Conservation (phyloP, 2,329 filamentous ascomycete genomes). For the Microdochium bolleyi region DNA sequence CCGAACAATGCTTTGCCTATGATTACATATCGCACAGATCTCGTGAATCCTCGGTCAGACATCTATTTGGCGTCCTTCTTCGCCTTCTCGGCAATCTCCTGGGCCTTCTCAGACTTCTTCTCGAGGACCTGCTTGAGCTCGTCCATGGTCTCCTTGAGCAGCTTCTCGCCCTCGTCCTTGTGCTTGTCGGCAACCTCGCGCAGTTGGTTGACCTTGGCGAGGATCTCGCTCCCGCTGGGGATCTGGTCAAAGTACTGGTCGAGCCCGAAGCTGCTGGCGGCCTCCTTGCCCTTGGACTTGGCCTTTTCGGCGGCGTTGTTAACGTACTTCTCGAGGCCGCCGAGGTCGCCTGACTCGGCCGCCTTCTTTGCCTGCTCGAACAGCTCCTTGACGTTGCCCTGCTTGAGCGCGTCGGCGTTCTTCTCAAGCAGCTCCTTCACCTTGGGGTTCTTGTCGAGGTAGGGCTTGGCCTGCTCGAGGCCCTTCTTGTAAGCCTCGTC, state of each 20-base stretch:
- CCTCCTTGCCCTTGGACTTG: conserved; percentile 38
- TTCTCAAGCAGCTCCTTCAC: conserved; percentile 65
- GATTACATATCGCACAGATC: background rate
- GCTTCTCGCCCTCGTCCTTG: conserved; percentile 59
- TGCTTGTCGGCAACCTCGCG: conserved; percentile 59
- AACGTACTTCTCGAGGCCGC: conserved; percentile 53
- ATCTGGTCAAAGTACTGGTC: conserved; percentile 59
- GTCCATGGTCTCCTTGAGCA: conserved; percentile 60
- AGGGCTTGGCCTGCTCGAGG: conserved; percentile 61
- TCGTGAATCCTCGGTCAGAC: too few species aligned
- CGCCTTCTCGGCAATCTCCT: conserved; percentile 50
- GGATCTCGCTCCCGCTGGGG: conserved; percentile 54
- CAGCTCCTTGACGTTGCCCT: conserved; percentile 56
- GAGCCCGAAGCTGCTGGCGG: conserved; percentile 34
- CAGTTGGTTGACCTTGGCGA: conserved; percentile 58
- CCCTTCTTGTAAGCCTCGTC: conserved; percentile 68
- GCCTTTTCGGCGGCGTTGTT: conserved; percentile 50
- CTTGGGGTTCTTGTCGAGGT: conserved; percentile 69
- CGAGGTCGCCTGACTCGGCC: conserved; percentile 51
- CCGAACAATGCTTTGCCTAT: background rate
- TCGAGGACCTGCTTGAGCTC: conserved; percentile 59
- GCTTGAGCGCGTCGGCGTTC: conserved; percentile 60
- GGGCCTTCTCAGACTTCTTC: conserved; percentile 46
- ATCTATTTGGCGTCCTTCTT: conserved; percentile 35
- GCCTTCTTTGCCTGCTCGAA: conserved; percentile 56